Conservation (phyloP, 2,329 filamentous ascomycete genomes). For the Penicillium sclerotigenum region DNA sequence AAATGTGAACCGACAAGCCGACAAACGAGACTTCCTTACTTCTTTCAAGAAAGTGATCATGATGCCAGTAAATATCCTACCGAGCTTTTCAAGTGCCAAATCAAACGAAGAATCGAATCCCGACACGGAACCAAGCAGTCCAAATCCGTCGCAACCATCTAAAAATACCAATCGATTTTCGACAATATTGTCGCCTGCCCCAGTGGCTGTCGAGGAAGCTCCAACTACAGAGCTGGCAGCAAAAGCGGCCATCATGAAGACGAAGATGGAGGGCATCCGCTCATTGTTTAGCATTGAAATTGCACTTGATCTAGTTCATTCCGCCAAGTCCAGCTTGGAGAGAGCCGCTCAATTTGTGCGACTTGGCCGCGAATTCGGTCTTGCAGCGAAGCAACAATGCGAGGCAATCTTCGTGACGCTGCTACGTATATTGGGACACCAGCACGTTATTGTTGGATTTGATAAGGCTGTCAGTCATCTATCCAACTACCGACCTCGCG, state of each 20-base stretch:
- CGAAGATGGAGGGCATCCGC: constrained; percentile 87
- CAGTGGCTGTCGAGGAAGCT: constrained; percentile 55
- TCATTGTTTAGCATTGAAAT: constrained; percentile 96
- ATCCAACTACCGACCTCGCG: constrained; percentile 83
- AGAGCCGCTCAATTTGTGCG: constrained; percentile 78
- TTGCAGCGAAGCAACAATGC: constrained; percentile 83
- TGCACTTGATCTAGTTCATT: constrained; percentile 81
- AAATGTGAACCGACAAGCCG: constrained; percentile 87
- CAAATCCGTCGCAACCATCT: constrained; percentile 17
- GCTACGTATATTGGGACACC: constrained; percentile 76
- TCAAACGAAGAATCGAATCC: constrained; percentile 38
- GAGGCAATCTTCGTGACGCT: constrained; percentile 82
- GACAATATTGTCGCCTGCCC: constrained; percentile 35
- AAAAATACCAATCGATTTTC: constrained; percentile 40
- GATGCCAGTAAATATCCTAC: constrained; percentile 93
- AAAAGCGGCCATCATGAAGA: constrained; percentile 97
- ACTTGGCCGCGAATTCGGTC: constrained; percentile 74
- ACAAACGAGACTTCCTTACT: constrained; percentile 92
- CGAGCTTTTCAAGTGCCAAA: constrained; percentile 65
- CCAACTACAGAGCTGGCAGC: constrained; percentile 90
- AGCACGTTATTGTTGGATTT: constrained; percentile 89
- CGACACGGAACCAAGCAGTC: constrained; percentile 20
- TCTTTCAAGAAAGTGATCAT: constrained; percentile 99
- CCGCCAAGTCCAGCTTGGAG: constrained; percentile 82
- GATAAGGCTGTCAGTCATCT: constrained; percentile 89